Conservation (phyloP, 2,329 filamentous ascomycete species). For the Teratosphaeria pseudoeucalypti region DNA sequence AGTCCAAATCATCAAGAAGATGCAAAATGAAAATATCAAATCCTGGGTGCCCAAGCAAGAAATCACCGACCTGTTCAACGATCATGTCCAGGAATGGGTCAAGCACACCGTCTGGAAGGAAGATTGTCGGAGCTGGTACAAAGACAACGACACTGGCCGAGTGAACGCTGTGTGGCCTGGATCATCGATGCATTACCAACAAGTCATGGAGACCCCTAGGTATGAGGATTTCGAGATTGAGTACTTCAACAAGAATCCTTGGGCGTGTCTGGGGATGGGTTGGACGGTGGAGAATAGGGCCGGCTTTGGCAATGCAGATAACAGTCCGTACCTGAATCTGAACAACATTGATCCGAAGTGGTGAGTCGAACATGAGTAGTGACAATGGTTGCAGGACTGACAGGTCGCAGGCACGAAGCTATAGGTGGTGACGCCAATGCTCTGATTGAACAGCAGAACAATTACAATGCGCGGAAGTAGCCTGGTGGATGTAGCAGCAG, state of each 20-base stretch:
- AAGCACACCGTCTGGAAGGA: conserved; percentile 42
- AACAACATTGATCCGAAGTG: conserved; percentile 16
- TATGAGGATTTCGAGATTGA: conserved; percentile 36
- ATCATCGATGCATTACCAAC: conserved; percentile 38
- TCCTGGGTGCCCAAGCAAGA: conserved; percentile 31
- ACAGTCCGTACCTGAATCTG: conserved; percentile 29
- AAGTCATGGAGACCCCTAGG: conserved; percentile 29
- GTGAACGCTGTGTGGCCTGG: conserved; percentile 43
- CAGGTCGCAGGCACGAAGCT: neutral
- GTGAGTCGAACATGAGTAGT: neutral
- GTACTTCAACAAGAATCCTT: conserved; percentile 31
- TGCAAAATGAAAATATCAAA: conserved; percentile 35
- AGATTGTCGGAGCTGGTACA: conserved; percentile 37
- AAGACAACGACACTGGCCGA: conserved; percentile 37
- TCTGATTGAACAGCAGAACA: neutral
- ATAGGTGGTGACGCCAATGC: neutral
- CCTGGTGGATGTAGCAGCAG: too few relatives aligned
- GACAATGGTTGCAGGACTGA: neutral
- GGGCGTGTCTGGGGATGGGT: conserved; percentile 35
- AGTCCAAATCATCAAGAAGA: conserved; percentile 35
- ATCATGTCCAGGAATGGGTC: conserved; percentile 34
- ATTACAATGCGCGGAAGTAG: neutral
- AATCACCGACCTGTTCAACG: conserved; percentile 34
- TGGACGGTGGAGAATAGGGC: conserved; percentile 23
- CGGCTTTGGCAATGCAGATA: conserved; percentile 18